Percentiles rank a stretch among this genome's conserved stretches.
These are phyloP conservation scores for Leccinum solheimii DNA, from an alignment of 1,284 basidiomycete species.

Conservation along the genomic window DNA sequence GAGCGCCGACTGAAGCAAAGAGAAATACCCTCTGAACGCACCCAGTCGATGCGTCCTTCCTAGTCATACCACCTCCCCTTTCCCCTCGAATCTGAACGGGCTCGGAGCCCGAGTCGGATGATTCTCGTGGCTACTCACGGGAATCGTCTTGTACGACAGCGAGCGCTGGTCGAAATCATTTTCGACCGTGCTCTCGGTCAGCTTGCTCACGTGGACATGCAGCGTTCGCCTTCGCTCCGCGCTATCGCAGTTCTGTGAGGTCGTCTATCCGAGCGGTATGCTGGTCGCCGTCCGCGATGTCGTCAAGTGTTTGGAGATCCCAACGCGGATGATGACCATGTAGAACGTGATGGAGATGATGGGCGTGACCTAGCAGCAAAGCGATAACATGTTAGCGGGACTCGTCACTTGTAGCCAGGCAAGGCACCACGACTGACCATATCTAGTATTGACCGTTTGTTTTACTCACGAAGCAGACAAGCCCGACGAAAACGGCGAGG, in stretches of 20 bases:
- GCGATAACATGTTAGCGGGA: not conserved
- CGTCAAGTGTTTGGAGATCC: not conserved
- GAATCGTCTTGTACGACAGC: not conserved
- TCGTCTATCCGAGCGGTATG: not conserved
- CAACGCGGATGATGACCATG: conserved; percentile 2
- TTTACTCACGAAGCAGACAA: not conserved
- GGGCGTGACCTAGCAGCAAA: not conserved
- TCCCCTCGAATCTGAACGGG: not conserved
- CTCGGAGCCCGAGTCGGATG: not conserved
- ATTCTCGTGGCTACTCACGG: not conserved
- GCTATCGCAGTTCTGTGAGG: not conserved
- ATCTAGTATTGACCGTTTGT: conserved; percentile 1
- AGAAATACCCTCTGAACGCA: not conserved
- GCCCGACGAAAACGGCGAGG: not conserved
- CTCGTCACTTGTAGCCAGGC: not conserved
- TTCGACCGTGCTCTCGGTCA: not conserved
- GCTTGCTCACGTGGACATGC: not conserved
- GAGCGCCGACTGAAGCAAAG: not conserved
- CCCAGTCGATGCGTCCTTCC: not conserved
- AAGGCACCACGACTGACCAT: not conserved
- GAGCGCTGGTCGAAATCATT: not conserved
- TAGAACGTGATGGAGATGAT: conserved; percentile 5
- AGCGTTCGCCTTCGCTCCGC: not conserved
- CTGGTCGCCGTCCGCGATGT: not conserved
- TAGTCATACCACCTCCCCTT: not conserved